A percentile compares a stretch with the other conserved stretches of the same genome.
Conservation (phyloP, 805 yeast genomes). For the Wickerhamiella lipophila region DNA sequence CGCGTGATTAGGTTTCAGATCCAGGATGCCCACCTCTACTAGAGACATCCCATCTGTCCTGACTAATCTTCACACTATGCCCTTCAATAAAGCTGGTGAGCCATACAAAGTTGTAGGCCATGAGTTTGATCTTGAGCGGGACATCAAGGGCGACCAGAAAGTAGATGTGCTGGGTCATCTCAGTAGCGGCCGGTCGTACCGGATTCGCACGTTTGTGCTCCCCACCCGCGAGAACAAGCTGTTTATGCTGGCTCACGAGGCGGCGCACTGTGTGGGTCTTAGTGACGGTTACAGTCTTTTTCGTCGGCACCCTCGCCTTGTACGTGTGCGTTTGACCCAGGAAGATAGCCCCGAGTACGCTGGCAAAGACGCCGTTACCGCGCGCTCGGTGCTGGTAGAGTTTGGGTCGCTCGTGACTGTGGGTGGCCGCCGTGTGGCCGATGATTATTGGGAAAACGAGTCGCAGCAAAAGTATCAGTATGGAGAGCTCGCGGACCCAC, state of each 20-base stretch:
- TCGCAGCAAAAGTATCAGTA: conserved; percentile 47
- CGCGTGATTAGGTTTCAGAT: no score
- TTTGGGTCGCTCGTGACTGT: conserved; percentile 78
- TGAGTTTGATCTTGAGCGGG: conserved; percentile 66
- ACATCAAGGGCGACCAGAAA: conserved; percentile 66
- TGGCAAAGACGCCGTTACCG: conserved; percentile 72
- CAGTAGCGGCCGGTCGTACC: conserved; percentile 58
- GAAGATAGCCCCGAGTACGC: conserved; percentile 76
- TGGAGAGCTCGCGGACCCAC: conserved; percentile 62
- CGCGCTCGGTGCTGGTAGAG: conserved; percentile 76
- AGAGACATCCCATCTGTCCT: no score
- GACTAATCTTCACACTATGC: conserved; percentile 19
- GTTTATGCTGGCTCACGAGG: conserved; percentile 90
- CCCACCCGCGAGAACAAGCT: conserved; percentile 52
- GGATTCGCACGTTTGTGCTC: conserved; percentile 36
- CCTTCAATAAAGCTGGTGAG: conserved; percentile 56
- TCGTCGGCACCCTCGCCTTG: conserved; percentile 68
- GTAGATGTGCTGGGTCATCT: conserved; percentile 56
- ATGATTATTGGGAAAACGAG: conserved; percentile 74
- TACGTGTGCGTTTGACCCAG: conserved; percentile 58
- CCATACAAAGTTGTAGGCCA: conserved; percentile 54
- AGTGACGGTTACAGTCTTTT: conserved; percentile 82
- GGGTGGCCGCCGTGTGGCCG: conserved; percentile 67
- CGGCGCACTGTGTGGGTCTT: conserved; percentile 89
- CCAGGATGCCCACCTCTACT: no score